These are phyloP conservation scores for Gaultheria prostrata DNA, from an alignment of 148 eudicot genomes.

Conservation along the genomic window DNA sequence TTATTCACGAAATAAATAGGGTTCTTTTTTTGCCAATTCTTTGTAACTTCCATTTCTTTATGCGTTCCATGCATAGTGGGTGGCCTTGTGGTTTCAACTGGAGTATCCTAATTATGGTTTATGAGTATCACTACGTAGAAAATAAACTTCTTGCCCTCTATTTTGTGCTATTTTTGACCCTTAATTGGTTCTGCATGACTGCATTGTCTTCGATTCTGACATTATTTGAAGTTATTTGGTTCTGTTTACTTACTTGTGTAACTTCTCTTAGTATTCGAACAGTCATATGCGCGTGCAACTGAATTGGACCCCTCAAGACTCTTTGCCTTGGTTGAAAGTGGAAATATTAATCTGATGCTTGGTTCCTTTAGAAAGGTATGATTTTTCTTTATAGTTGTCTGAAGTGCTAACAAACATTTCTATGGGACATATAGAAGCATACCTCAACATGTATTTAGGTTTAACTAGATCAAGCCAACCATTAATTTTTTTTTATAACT, in stretches of 20 bases:
- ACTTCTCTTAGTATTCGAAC: slow-evolving; percentile 16
- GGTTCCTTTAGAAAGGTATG: slow-evolving; percentile 82
- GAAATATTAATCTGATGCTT: slow-evolving; percentile 83
- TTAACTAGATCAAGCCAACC: background rate
- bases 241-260: slow-evolving; percentile 10
- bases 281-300: slow-evolving; percentile 93
- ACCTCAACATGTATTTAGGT: background rate
- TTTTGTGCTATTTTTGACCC: background rate
- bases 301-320: slow-evolving; percentile 82
- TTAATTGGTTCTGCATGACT: background rate
- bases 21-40: background rate
- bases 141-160: background rate
- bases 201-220: background rate
- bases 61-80: background rate
- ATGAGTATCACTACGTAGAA: background rate
- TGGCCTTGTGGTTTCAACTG: background rate
- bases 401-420: background rate
- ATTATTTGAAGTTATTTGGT: background rate
- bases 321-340: slow-evolving; percentile 89
- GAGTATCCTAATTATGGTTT: background rate
- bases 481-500: background rate
- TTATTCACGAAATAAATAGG: background rate
- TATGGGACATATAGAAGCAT: background rate
- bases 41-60: background rate
- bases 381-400: slow-evolving; percentile 3